A percentile compares a stretch with the other conserved stretches of the same genome.
Evolutionary conservation across 352 stramenopile species (phyloP).

Genomic region (Globisporangium abappressorium): DNA sequence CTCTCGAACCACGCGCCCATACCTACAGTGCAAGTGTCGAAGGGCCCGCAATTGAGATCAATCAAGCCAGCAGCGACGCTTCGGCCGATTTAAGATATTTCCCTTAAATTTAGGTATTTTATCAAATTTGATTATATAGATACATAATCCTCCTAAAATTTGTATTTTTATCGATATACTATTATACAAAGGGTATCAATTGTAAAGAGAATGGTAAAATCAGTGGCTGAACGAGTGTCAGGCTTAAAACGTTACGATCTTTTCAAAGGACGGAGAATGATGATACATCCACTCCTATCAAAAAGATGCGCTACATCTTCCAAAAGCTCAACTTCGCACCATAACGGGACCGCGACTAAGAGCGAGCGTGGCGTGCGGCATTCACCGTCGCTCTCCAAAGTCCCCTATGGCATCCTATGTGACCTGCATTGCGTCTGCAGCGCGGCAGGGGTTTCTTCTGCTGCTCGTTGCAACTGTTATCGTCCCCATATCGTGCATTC

Average conservation of each 20-base stretch:
- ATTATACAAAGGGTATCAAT: neutral
- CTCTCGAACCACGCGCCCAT: slow-evolving; percentile 3
- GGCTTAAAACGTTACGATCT: neutral
- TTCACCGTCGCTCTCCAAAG: neutral
- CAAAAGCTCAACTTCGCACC: neutral
- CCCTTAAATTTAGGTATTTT: neutral
- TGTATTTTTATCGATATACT: too few relatives aligned
- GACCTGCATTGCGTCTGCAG: neutral
- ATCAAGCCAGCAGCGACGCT: neutral
- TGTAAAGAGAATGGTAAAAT: neutral
- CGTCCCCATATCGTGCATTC: neutral
- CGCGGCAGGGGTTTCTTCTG: neutral
- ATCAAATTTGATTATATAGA: neutral
- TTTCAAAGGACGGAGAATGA: slow-evolving; percentile 1
- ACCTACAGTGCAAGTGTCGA: neutral
- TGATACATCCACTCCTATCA: neutral
- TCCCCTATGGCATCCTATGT: neutral
- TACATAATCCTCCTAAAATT: too few relatives aligned
- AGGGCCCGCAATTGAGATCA: neutral
- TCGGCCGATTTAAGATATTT: neutral
- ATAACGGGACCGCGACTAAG: neutral
- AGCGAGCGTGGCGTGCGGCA: neutral
- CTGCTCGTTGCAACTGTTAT: neutral
- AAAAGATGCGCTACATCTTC: neutral
- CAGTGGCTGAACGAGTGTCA: neutral